Evolutionary conservation across 2,329 filamentous ascomycete species (phyloP).

Genomic region (Colletotrichum musicola): DNA sequence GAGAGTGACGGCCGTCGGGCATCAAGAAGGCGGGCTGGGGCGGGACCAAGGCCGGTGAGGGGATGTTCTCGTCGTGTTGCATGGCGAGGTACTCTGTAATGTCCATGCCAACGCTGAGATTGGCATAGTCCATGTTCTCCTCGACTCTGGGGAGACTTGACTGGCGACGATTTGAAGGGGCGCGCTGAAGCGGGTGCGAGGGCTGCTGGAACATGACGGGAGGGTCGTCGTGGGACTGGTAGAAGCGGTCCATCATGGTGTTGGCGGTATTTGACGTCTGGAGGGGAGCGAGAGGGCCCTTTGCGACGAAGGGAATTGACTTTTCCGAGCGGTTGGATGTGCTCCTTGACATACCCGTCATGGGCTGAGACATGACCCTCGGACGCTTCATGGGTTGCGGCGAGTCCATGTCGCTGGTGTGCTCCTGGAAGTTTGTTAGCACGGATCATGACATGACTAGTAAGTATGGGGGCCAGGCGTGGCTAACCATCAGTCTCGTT

Average conservation of each 20-base stretch:
- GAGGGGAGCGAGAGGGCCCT: conserved; percentile 50
- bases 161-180: conserved; percentile 45
- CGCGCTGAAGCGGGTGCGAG: conserved; percentile 40
- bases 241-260: conserved; percentile 47
- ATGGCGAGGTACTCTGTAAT: conserved; percentile 55
- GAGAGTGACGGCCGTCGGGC: conserved; percentile 37
- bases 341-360: conserved; percentile 48
- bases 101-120: conserved; percentile 51
- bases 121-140: conserved; percentile 47
- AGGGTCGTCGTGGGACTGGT: conserved; percentile 49
- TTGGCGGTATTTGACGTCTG: conserved; percentile 41
- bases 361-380: conserved; percentile 50
- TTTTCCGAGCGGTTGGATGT: conserved; percentile 56
- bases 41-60: conserved; percentile 44
- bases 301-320: conserved; percentile 54
- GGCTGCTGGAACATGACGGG: conserved; percentile 41
- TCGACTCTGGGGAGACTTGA: conserved; percentile 50
- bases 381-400: conserved; percentile 48
- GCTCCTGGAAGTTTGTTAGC: conserved; percentile 42
- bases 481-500: conserved; percentile 36
- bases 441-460: conserved; percentile 5
- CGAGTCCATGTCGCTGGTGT: conserved; percentile 41
- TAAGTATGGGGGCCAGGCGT: neutral
- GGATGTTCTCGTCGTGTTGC: conserved; percentile 42
- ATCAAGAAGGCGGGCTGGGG: conserved; percentile 41